Evolutionary conservation across 2,329 filamentous ascomycete species (phyloP).

Genomic region (Graphilbum sp.): DNA sequence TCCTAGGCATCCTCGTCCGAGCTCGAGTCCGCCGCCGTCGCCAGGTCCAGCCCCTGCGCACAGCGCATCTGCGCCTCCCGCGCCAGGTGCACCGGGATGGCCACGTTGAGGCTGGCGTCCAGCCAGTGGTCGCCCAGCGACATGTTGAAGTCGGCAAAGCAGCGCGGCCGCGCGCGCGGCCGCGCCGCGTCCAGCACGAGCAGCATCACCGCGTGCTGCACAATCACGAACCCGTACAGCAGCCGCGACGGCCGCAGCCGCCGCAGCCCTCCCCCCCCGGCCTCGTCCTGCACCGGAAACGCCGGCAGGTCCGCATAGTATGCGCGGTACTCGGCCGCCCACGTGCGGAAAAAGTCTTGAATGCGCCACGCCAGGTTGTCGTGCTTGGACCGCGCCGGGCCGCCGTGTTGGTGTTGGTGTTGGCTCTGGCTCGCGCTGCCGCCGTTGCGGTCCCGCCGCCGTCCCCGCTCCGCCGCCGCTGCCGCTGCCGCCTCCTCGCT

Average conservation of each 20-base stretch:
- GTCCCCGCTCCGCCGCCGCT: too few species aligned
- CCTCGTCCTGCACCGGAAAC: not conserved
- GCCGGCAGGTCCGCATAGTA: conserved; percentile 8
- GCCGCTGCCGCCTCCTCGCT: too few species aligned
- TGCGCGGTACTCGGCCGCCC: conserved; percentile 8
- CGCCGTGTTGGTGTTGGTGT: not conserved
- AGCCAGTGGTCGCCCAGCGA: conserved; percentile 18
- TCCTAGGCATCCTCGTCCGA: conserved; percentile 6
- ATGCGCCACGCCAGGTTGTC: conserved; percentile 6
- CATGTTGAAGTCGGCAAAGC: conserved; percentile 16
- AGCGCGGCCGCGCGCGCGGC: conserved; percentile 13
- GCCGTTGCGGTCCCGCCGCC: not conserved
- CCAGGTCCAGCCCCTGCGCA: conserved; percentile 5
- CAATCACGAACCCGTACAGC: conserved; percentile 27
- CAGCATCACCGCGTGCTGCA: conserved; percentile 29
- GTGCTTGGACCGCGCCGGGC: too few species aligned
- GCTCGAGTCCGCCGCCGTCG: not conserved
- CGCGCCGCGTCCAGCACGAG: conserved; percentile 25
- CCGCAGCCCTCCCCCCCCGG: not conserved
- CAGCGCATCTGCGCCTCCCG: conserved; percentile 12
- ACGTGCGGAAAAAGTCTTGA: conserved; percentile 7
- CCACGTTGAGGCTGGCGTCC: conserved; percentile 18
- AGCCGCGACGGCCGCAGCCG: conserved; percentile 13
- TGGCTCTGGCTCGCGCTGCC: not conserved
- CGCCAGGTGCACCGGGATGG: conserved; percentile 18